A percentile compares a stretch with the other conserved stretches of the same genome.
Evolutionary conservation across 2,329 filamentous ascomycete species (phyloP).

Genomic region (Ceratocystis harringtonii): DNA sequence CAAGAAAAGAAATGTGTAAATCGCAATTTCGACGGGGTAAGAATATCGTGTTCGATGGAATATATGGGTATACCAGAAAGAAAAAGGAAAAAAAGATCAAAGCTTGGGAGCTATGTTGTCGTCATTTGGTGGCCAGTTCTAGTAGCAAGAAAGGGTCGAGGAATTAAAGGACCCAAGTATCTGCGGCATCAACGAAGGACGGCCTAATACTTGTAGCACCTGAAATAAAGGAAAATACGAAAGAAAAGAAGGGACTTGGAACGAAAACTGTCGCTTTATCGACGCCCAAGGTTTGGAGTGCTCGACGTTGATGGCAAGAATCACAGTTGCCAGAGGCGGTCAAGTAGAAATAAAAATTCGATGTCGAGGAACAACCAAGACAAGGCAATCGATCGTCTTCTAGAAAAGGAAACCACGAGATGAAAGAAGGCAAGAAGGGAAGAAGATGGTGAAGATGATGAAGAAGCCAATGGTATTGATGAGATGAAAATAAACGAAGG

Average conservation of each 20-base stretch:
- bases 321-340: not conserved
- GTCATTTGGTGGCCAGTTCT: not conserved
- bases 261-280: not conserved
- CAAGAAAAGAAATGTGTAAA: not conserved
- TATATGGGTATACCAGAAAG: not conserved
- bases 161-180: not conserved
- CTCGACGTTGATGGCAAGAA: not conserved
- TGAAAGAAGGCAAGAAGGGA: constrained; percentile 4
- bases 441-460: not conserved
- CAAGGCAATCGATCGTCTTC: not conserved
- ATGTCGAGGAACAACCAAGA: not conserved
- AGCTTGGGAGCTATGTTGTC: constrained; percentile 4
- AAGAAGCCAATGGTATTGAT: not conserved
- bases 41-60: not conserved
- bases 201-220: not conserved
- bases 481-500: not conserved
- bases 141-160: not conserved
- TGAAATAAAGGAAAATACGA: not conserved
- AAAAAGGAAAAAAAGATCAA: not conserved
- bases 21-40: not conserved
- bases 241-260: not conserved
- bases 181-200: not conserved
- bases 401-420: not conserved
- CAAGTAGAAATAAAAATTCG: not conserved
- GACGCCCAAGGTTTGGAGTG: not conserved